Evolutionary conservation across 768 basidiomycete species (phyloP), one percentile per base, ranked within the genome.

Genomic region (Galerina marginata): DNA sequence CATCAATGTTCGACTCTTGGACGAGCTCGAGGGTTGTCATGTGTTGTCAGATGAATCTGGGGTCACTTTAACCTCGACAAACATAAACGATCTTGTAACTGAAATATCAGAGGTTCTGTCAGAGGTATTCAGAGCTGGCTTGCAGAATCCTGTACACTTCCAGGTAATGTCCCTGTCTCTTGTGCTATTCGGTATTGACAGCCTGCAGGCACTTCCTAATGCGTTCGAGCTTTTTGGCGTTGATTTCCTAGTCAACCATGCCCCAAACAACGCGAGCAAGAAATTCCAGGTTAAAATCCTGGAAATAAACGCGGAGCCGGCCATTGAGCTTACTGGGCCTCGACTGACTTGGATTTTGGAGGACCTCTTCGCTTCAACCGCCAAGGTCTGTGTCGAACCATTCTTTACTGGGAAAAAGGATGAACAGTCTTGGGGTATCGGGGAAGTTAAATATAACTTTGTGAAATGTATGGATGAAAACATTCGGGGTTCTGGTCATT

Each of bases 301-400:
- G 33, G 97, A 99, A 74, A 81, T 96, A 68, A 99, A 99, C 70
- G 88, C 96, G 6, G 95, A 96, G 64, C 96, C 97, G 1, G 97
- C 97, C 45, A 96, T 99, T 59, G 93, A 95, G 68, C 83, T 96
- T 56, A 96, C 96, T 0, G 97, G 96, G 1, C 83, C 88, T 38
- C 83, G 94, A 29, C 75, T 98, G 38, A 83, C 86, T 15, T 91
- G 91, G 84, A 86, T 95, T 46, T 75, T 97, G 54, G 85, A 90
- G 66, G 90, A 92, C 64, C 77, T 97, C 54, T 96, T 97, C 76
- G 76, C 77, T 37, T 82, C 86, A 1, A 90, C 93, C 15, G 86
- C 86, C 1, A 76, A 82, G 62, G 81, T 86, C 25, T 90, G 88
- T 65, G 81, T 96, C 2, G 79, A 79, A 52, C 92, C 95, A 1